Conservation (phyloP, 1,284 basidiomycete species). For the Heliocybe sulcata region DNA sequence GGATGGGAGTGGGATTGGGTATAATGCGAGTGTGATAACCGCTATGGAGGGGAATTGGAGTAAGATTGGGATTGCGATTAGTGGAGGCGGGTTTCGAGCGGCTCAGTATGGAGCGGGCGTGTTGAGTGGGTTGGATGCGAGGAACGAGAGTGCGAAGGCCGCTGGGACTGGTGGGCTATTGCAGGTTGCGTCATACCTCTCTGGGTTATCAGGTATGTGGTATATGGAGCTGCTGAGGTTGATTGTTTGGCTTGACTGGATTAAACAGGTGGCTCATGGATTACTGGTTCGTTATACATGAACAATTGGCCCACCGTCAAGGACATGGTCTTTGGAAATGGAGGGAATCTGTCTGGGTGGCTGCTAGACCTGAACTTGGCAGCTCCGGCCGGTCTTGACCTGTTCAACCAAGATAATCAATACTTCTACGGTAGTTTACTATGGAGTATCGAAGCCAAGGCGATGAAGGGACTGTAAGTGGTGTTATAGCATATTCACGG, state of each 20-base stretch:
- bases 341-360: constrained; percentile 43
- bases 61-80: constrained; percentile 48
- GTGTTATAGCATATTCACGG: neutral
- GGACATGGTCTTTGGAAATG: constrained; percentile 50
- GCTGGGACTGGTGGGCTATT: constrained; percentile 60
- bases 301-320: constrained; percentile 50
- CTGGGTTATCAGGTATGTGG: constrained; percentile 49
- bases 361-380: constrained; percentile 47
- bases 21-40: constrained; percentile 29
- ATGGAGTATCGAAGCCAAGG: constrained; percentile 52
- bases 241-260: neutral
- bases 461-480: constrained; percentile 42
- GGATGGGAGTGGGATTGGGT: constrained; percentile 43
- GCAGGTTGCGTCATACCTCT: constrained; percentile 56
- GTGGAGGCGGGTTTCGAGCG: constrained; percentile 53
- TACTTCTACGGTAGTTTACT: constrained; percentile 52
- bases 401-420: constrained; percentile 43
- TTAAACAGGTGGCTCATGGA: constrained; percentile 55
- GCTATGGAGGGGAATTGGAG: constrained; percentile 28
- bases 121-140: constrained; percentile 49
- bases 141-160: constrained; percentile 45
- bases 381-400: constrained; percentile 39
- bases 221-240: constrained; percentile 1
- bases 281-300: constrained; percentile 46
- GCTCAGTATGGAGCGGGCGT: constrained; percentile 54